Percentiles rank a stretch among this genome's conserved stretches.
Conservation (phyloP, 768 basidiomycete genomes). For the Suillus discolor region DNA sequence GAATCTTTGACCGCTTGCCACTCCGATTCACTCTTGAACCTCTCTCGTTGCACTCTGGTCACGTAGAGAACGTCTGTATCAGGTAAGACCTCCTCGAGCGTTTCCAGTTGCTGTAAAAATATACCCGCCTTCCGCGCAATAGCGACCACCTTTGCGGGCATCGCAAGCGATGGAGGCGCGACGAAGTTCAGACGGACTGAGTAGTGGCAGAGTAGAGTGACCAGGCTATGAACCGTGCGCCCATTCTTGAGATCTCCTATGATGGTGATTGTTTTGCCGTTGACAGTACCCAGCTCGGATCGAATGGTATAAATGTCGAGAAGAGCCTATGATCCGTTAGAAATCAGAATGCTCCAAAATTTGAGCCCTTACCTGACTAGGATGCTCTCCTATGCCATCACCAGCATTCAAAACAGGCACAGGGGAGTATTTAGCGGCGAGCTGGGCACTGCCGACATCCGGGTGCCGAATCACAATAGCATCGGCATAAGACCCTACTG, state of each 20-base stretch:
- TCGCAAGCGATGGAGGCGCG: constrained; percentile 79
- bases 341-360: constrained; percentile 6
- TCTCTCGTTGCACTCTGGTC: constrained; percentile 94
- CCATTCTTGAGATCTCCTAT: constrained; percentile 98
- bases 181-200: constrained; percentile 96
- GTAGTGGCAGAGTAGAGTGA: constrained; percentile 89
- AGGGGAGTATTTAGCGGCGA: constrained; percentile 95
- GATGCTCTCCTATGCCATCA: constrained; percentile 97
- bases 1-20: constrained; percentile 92
- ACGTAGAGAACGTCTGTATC: constrained; percentile 98
- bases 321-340: constrained; percentile 54
- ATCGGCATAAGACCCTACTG: constrained; percentile 93
- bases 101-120: constrained; percentile 76
- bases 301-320: constrained; percentile 94
- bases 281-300: constrained; percentile 96
- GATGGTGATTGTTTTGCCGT: constrained; percentile 89
- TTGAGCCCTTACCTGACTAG: constrained; percentile 70
- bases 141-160: constrained; percentile 85
- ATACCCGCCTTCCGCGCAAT: constrained; percentile 85
- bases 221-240: constrained; percentile 94
- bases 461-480: constrained; percentile 95
- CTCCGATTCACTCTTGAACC: constrained; percentile 79
- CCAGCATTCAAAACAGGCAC: constrained; percentile 97
- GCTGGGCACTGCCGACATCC: constrained; percentile 89
- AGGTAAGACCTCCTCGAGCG: constrained; percentile 87